Conservation (phyloP, 2,329 filamentous ascomycete species). For the Talaromyces funiculosus region DNA sequence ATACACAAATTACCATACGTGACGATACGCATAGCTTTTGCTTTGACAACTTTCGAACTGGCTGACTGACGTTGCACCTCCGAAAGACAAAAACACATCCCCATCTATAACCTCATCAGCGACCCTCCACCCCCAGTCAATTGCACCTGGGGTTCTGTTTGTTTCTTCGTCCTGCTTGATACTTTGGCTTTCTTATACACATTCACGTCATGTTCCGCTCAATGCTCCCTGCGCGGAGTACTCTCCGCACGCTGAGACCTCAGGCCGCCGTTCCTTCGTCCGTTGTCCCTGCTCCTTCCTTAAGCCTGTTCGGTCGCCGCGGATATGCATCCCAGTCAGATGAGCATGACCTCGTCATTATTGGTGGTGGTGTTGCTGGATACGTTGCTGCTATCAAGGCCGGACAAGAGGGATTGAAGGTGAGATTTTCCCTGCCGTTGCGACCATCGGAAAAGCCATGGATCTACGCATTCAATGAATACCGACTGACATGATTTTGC, state of each 20-base stretch:
- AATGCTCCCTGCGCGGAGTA: conserved; percentile 46
- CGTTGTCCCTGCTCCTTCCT: conserved; percentile 31
- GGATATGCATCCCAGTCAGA: conserved; percentile 46
- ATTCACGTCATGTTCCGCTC: conserved; percentile 47
- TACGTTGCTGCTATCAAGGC: conserved; percentile 99
- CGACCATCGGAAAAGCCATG: neutral
- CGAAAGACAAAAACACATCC: conserved; percentile 6
- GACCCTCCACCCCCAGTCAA: conserved; percentile 1
- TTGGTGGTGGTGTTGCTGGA: conserved; percentile 94
- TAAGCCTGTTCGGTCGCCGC: conserved; percentile 50
- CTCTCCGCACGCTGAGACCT: conserved; percentile 34
- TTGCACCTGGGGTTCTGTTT: neutral
- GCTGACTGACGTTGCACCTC: conserved; percentile 6
- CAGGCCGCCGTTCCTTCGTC: conserved; percentile 29
- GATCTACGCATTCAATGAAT: neutral
- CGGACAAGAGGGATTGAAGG: conserved; percentile 94
- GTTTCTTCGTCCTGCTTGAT: neutral
- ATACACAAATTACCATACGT: conserved; percentile 12
- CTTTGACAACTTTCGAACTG: conserved; percentile 8
- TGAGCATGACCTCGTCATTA: conserved; percentile 94
- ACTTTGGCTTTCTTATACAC: neutral
- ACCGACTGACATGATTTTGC: neutral
- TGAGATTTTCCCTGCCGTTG: conserved; percentile 34
- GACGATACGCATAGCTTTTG: conserved; percentile 14
- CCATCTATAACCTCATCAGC: neutral